A percentile compares a stretch with the other conserved stretches of the same genome.
Evolutionary conservation across 768 basidiomycete species (phyloP).

Genomic region (Vishniacozyma victoriae): DNA sequence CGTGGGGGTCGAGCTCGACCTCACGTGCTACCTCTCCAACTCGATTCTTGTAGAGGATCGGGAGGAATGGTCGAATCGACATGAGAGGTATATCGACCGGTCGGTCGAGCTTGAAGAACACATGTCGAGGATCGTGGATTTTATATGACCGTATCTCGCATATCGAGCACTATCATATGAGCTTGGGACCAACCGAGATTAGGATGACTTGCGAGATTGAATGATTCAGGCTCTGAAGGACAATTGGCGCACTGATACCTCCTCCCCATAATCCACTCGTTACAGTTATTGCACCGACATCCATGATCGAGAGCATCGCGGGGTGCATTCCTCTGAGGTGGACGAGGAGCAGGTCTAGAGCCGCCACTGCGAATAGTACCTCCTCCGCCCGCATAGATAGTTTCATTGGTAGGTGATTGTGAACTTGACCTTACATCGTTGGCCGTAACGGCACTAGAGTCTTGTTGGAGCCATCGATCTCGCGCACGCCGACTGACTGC

Average conservation of each 20-base stretch:
- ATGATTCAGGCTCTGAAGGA: conserved; percentile 64
- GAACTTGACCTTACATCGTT: conserved; percentile 49
- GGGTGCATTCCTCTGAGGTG: not conserved
- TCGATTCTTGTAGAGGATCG: conserved; percentile 50
- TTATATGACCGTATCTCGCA: conserved; percentile 75
- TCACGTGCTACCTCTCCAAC: conserved; percentile 15
- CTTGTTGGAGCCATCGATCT: conserved; percentile 68
- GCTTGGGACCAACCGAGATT: not conserved
- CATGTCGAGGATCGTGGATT: conserved; percentile 74
- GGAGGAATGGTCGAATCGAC: conserved; percentile 60
- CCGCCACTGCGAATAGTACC: not conserved
- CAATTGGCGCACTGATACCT: conserved; percentile 90
- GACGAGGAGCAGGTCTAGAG: not conserved
- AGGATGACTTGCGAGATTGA: conserved; percentile 60
- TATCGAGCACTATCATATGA: conserved; percentile 58
- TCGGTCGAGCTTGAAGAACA: conserved; percentile 80
- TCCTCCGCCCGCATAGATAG: conserved; percentile 58
- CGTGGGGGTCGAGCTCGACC: conserved; percentile 11
- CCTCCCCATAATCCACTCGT: conserved; percentile 59
- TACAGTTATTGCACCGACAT: conserved; percentile 27
- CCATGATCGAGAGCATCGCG: conserved; percentile 36
- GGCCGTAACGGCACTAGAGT: conserved; percentile 49
- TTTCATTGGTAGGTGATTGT: conserved; percentile 64
- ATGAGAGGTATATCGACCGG: conserved; percentile 63
- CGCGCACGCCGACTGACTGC: conserved; percentile 69